Conservation (phyloP, 176 grass and related monocot genomes). For the Avena insularis region DNA sequence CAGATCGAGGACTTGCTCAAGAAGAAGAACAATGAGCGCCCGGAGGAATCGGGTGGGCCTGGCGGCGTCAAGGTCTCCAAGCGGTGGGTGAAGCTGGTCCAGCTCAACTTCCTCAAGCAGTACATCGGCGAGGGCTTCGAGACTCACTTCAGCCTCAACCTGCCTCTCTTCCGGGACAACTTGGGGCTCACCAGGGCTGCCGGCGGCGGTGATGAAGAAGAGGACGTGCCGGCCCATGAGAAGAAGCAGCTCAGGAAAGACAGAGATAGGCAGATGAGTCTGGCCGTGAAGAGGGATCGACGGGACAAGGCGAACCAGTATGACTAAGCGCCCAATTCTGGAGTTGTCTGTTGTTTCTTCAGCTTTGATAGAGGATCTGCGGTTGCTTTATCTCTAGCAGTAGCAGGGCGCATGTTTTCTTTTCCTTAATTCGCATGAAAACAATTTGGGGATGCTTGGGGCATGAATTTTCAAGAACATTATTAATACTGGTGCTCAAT, state of each 20-base stretch:
- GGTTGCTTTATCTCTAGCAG: background rate
- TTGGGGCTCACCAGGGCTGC: background rate
- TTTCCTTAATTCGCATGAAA: background rate
- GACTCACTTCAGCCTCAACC: background rate
- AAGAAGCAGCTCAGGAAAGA: constrained; percentile 9
- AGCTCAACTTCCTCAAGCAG: background rate
- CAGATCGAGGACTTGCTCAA: background rate
- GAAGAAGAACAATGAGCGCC: background rate
- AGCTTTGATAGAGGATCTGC: background rate
- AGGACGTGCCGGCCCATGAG: background rate
- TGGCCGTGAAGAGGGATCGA: background rate
- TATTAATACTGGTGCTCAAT: too few species aligned
- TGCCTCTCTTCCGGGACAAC: background rate
- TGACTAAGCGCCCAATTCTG: background rate
- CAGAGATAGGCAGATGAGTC: background rate
- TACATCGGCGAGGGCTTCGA: constrained; percentile 11
- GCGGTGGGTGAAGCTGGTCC: background rate
- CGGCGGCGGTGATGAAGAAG: background rate
- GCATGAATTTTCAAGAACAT: background rate
- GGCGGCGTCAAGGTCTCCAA: background rate
- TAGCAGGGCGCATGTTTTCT: background rate
- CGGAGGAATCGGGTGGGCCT: background rate
- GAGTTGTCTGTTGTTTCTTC: background rate
- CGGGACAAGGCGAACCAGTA: background rate
- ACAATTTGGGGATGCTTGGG: background rate